Base-by-base conservation (phyloP, 1,139 yeast genomes). In the Candida mesenterica region DNA sequence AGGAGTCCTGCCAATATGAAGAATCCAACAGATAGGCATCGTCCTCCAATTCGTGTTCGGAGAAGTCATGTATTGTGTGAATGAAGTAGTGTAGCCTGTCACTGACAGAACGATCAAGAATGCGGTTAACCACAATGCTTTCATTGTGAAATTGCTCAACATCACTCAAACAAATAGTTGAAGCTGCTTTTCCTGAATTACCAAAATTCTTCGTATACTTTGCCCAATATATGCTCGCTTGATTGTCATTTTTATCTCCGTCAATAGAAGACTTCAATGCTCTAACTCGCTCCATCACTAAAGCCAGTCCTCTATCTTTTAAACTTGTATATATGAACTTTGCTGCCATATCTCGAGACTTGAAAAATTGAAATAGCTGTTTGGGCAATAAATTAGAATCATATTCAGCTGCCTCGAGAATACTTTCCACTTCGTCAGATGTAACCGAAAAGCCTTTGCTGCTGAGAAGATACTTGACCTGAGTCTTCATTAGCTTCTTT, bases 361-460 rank as follows among this genome's bases (percentile, higher is more conserved):
- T 55, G 41, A 69, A 73, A 35, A 61, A 59, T 22, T 52, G 59
- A 42, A 66, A 59, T 22, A 75, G 45, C 16, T 59, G 61, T 38
- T 67, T 70, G 28, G 63, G 40, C 15, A 75, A 40, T 1, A 33
- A 37, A 1, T 60, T 45, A 3, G 64, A 57, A 3, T 62, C 65
- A 2, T 69, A 66, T 0, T 61, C 52, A 4, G 74, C 49, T 4
- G 43, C 45, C 1, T 57, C 53, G 2, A 74, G 52, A 3, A 75
- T 61, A 6, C 52, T 54, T 4, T 52, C 52, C 13, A 75, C 41
- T 13, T 57, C 62, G 0, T 59, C 62, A 5, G 58, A 52, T 4
- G 66, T 57, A 5, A 75, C 65, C 3, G 66, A 60, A 17, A 75
- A 46, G 0, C 77, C 77, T 36, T 70, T 66, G 39, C 64, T 53